A percentile compares a stretch with the other conserved stretches of the same genome.
Evolutionary conservation across 164 flowering plant species (phyloP).

Genomic region (Brasenia schreberi): DNA sequence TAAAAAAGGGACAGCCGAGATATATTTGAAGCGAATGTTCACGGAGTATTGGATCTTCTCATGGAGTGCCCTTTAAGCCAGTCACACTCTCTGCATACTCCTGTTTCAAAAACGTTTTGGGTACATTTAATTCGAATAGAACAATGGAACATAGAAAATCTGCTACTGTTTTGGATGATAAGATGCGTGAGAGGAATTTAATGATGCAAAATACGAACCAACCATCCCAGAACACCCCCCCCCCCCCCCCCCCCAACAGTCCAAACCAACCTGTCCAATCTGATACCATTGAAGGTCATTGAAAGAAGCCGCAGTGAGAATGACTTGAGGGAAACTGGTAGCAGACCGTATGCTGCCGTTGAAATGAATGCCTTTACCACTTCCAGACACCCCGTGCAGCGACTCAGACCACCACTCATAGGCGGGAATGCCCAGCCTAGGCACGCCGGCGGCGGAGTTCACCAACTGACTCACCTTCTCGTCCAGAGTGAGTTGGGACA

Average conservation of each 20-base stretch:
- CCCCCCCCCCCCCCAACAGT: no score
- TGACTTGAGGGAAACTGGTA: conserved; percentile 88
- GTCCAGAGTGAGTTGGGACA: conserved; percentile 69
- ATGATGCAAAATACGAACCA: not conserved
- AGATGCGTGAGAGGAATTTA: no score
- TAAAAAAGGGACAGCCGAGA: no score
- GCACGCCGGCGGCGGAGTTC: conserved; percentile 45
- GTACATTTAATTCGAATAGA: no score
- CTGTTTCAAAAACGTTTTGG: no score
- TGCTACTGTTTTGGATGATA: no score
- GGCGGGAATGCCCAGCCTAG: conserved; percentile 67
- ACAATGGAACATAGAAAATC: no score
- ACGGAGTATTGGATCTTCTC: no score
- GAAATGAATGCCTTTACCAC: conserved; percentile 35
- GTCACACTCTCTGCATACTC: no score
- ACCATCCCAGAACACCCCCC: no score
- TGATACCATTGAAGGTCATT: conserved; percentile 62
- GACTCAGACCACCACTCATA: conserved; percentile 94
- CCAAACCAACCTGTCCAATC: conserved; percentile 44
- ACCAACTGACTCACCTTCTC: conserved; percentile 78
- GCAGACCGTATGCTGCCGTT: conserved; percentile 40
- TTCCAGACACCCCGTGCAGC: conserved; percentile 48
- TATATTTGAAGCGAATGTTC: no score
- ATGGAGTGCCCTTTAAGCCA: no score
- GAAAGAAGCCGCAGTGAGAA: conserved; percentile 72